Evolutionary conservation across 352 stramenopile species (phyloP).

Genomic region (Globisporangium splendens): DNA sequence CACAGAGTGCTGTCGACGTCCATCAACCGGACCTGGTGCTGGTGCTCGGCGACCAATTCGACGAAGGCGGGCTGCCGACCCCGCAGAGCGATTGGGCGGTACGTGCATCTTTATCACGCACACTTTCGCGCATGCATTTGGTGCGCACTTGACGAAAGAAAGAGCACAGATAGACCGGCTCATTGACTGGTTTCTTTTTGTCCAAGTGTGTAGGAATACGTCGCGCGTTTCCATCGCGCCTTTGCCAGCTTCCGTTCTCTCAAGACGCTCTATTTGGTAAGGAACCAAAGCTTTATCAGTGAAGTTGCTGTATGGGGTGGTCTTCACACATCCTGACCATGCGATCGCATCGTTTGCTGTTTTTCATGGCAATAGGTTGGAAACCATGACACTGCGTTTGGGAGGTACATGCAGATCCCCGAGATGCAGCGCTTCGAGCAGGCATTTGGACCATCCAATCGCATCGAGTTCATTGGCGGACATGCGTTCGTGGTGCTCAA

Average conservation of each 20-base stretch:
- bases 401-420: conserved; percentile 32
- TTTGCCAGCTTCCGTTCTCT: conserved; percentile 35
- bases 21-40: conserved; percentile 56
- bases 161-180: neutral
- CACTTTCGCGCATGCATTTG: neutral
- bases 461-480: conserved; percentile 34
- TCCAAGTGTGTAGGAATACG: conserved; percentile 33
- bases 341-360: neutral
- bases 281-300: neutral
- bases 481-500: conserved; percentile 70
- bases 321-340: neutral
- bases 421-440: conserved; percentile 52
- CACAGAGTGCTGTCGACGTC: conserved; percentile 38
- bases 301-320: neutral
- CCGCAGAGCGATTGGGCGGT: conserved; percentile 48
- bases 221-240: conserved; percentile 37
- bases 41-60: conserved; percentile 69
- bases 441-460: conserved; percentile 59
- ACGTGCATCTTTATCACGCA: neutral
- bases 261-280: conserved; percentile 56
- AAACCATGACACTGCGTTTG: conserved; percentile 79
- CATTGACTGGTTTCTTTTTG: neutral
- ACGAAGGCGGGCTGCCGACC: conserved; percentile 63
- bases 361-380: conserved; percentile 33
- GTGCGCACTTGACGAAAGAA: neutral